Evolutionary conservation across 768 basidiomycete species (phyloP), one percentile per base, ranked within the genome.

Genomic region (Aureoboletus auriporus): DNA sequence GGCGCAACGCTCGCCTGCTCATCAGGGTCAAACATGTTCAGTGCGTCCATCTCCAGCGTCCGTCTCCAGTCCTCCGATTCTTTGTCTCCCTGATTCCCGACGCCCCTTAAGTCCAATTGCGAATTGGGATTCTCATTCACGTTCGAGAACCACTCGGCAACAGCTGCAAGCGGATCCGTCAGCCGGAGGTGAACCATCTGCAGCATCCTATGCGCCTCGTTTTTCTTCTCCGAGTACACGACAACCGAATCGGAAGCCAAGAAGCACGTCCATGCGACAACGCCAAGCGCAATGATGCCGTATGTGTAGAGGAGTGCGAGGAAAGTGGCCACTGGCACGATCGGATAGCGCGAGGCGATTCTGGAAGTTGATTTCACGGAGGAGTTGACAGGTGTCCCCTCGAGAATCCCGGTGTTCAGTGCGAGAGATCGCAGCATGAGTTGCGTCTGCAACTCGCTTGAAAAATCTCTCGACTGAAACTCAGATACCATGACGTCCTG

Each of bases 131-230:
- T 11, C 8, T 7, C 30, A 3, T 28, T 2, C 23, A 8, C 42
- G 31, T 27, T 26, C 6, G 23, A 14, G 39, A 41, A 35, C 31
- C 23, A 17, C n/a, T 47, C 46, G 3, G 46, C 46, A 2, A 47
- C 46, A 1, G 14, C 39, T 8, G 39, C 46, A 9, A 46, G 38
- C 20, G 38, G 46, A 17, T 46, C 45, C 30, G 38, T 46, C 20
- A 46, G 30, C 38, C 45, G 17, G 14, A 47, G 30, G 10, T 39
- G 46, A 29, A 39, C 45, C 45, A 46, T 46, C 23, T 47, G 46
- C 7, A 47, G n/a, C 31, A 34, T 23, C 11, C n/a, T 40, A 11
- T 34, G 4, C 23, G 30, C 33, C 14, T 5, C 17, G 8, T 23
- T 47, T 31, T 26, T 10, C 33, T 34, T 28, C 10, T 34, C 26